phyloP scores from a whole-genome alignment of 768 basidiomycete genomes.

The Trametes meyenii region DNA sequence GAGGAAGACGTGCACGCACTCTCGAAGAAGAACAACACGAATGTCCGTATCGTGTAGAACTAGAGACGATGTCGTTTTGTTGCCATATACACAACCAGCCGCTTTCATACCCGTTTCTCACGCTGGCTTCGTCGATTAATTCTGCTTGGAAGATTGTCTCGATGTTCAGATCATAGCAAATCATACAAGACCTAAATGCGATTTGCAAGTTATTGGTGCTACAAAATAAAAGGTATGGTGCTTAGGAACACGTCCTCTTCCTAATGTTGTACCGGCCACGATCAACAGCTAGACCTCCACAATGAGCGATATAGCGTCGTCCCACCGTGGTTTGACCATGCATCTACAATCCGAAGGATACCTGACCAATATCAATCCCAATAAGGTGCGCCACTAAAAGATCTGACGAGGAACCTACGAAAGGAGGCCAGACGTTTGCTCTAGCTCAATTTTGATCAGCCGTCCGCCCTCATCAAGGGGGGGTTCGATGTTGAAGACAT shows the following conservation, averaged over 20 bases:
- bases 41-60: conserved; percentile 50
- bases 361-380: neutral
- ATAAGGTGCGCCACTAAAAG: neutral
- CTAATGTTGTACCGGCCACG: too few relatives aligned
- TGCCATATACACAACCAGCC: too few relatives aligned
- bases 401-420: neutral
- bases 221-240: too few relatives aligned
- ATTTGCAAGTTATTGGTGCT: too few relatives aligned
- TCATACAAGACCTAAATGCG: too few relatives aligned
- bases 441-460: neutral
- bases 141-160: too few relatives aligned
- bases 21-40: conserved; percentile 65
- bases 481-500: conserved; percentile 44
- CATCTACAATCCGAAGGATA: neutral
- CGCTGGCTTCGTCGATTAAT: too few relatives aligned
- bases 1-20: conserved; percentile 82
- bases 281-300: neutral
- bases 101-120: too few relatives aligned
- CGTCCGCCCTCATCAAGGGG: conserved; percentile 36
- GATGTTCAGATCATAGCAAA: too few relatives aligned
- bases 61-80: neutral
- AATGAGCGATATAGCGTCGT: neutral
- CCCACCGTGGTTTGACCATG: neutral
- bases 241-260: too few relatives aligned
- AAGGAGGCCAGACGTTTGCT: neutral